Percentiles rank a stretch among this genome's conserved stretches.
Conservation (phyloP, 2,329 filamentous ascomycete genomes). For the Stachybotrys elegans region DNA sequence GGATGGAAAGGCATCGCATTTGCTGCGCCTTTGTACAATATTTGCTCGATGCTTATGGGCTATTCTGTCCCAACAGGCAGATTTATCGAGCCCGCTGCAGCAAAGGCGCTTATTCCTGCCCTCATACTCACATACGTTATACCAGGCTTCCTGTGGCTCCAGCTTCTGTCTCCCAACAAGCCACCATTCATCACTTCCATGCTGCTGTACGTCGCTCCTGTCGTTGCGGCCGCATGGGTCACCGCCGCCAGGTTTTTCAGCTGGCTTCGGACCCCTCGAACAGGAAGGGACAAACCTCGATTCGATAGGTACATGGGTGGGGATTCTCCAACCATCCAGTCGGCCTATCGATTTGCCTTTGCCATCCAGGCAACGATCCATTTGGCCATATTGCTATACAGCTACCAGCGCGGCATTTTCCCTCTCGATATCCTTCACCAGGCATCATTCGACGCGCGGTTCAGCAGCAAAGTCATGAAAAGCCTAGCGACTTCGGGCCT, state of each 20-base stretch:
- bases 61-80: background rate
- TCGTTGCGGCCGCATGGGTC: background rate
- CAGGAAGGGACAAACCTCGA: background rate
- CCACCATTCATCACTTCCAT: constrained; percentile 4
- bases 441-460: too few species aligned
- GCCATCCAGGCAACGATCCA: constrained; percentile 2
- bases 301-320: background rate
- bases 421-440: too few species aligned
- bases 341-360: constrained; percentile 2
- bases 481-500: too few species aligned
- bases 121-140: constrained; percentile 11
- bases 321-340: background rate
- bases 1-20: constrained; percentile 8
- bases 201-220: constrained; percentile 7
- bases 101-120: constrained; percentile 12
- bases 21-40: too few species aligned
- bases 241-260: background rate
- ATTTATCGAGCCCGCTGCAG: constrained; percentile 5
- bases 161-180: constrained; percentile 3
- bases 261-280: background rate
- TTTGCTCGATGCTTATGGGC: too few species aligned
- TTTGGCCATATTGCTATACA: background rate
- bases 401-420: too few species aligned
- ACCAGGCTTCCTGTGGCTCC: constrained; percentile 8
- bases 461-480: too few species aligned